phyloP scores from a whole-genome alignment of 2,329 filamentous ascomycete genomes.

The Fusarium stilboides region DNA sequence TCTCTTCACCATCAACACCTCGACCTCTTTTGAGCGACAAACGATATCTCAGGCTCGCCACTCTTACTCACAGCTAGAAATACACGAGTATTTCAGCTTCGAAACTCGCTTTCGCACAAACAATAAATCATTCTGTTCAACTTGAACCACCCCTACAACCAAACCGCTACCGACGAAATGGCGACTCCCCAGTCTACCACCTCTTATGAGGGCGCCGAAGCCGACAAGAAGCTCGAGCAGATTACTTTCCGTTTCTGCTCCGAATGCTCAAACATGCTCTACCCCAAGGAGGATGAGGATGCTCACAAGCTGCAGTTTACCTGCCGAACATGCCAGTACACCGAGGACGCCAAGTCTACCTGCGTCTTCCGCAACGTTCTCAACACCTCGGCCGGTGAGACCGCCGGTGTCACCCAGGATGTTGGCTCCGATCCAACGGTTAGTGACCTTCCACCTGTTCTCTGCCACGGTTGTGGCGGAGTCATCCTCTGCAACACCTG shows the following conservation, averaged over 20 bases:
- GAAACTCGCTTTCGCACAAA: conserved; percentile 17
- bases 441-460: conserved; percentile 71
- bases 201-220: conserved; percentile 59
- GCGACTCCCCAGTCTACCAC: conserved; percentile 69
- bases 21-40: conserved; percentile 22
- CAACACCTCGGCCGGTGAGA: conserved; percentile 92
- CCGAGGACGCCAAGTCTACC: conserved; percentile 86
- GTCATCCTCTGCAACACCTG: conserved; percentile 62
- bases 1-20: conserved; percentile 28
- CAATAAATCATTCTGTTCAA: conserved; percentile 16
- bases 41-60: conserved; percentile 10
- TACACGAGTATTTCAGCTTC: conserved; percentile 32
- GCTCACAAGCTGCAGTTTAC: conserved; percentile 91
- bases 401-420: conserved; percentile 96
- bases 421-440: conserved; percentile 98
- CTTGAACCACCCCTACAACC: conserved; percentile 19
- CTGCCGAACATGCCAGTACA: conserved; percentile 95
- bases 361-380: conserved; percentile 98
- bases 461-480: conserved; percentile 65
- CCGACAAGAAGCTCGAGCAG: conserved; percentile 76
- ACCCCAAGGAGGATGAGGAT: conserved; percentile 93
- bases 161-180: conserved; percentile 59
- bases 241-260: conserved; percentile 98
- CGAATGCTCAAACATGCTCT: conserved; percentile 98
- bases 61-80: conserved; percentile 23